Conservation (phyloP, 2,329 filamentous ascomycete species). For the Xylaria sp. region DNA sequence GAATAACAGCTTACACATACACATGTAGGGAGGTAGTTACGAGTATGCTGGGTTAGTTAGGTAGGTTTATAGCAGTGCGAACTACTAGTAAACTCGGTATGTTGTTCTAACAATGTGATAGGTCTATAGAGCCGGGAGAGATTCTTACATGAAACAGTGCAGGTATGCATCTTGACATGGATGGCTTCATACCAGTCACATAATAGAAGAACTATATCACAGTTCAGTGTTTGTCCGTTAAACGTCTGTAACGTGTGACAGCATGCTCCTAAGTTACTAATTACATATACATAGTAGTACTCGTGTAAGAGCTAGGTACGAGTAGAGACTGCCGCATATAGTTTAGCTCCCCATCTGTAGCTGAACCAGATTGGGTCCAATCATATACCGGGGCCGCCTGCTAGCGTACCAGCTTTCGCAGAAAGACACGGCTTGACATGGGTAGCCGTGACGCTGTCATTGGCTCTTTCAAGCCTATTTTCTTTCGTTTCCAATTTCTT, state of each 20-base stretch:
- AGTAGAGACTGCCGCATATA: constrained; percentile 17
- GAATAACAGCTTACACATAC: not conserved
- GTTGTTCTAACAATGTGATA: not conserved
- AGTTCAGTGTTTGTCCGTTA: not conserved
- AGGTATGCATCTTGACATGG: constrained; percentile 22
- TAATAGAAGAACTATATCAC: not conserved
- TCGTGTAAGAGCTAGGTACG: no score
- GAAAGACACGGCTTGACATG: not conserved
- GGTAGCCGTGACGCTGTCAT: not conserved
- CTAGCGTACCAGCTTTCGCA: not conserved
- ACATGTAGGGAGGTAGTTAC: not conserved
- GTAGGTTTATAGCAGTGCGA: not conserved
- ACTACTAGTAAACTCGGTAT: not conserved
- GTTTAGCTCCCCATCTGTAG: not conserved
- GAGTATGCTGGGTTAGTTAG: no score
- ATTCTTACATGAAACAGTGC: not conserved
- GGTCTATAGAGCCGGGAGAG: not conserved
- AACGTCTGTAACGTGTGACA: constrained; percentile 18
- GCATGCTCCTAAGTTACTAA: not conserved
- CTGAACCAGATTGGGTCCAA: constrained; percentile 15
- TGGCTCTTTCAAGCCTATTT: constrained; percentile 12
- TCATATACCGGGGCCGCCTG: constrained; percentile 7
- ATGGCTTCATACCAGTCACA: constrained; percentile 14
- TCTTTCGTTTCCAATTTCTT: not conserved
- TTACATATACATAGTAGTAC: no score